Percentiles rank a stretch among this genome's conserved stretches.
Evolutionary conservation across 345 rosid genomes (phyloP).

Genomic region (Dipteronia sinensis): DNA sequence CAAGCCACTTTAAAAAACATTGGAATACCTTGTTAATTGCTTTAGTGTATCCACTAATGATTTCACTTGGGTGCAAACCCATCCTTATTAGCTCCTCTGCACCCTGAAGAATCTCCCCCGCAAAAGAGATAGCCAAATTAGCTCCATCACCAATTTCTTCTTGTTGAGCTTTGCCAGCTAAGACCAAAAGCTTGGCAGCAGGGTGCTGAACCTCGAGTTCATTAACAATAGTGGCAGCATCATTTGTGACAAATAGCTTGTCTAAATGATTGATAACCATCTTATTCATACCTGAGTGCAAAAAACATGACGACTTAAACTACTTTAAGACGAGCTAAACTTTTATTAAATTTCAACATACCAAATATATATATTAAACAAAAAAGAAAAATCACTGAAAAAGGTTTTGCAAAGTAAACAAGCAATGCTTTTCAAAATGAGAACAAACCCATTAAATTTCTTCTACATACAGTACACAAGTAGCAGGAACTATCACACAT

Average conservation of each 20-base stretch:
- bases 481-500: neutral
- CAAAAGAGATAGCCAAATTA: slow-evolving; percentile 82
- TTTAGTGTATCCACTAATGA: slow-evolving; percentile 90
- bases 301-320: neutral
- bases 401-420: neutral
- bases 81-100: slow-evolving; percentile 95
- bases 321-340: neutral
- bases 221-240: slow-evolving; percentile 93
- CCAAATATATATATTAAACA: neutral
- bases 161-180: slow-evolving; percentile 96
- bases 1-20: neutral
- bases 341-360: neutral
- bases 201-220: slow-evolving; percentile 99
- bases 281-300: slow-evolving; percentile 85
- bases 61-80: slow-evolving; percentile 96
- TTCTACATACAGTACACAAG: neutral
- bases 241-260: slow-evolving; percentile 88
- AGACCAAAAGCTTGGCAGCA: slow-evolving; percentile 86
- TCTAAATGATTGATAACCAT: slow-evolving; percentile 98
- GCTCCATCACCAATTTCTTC: slow-evolving; percentile 99
- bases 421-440: neutral
- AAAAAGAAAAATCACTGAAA: neutral
- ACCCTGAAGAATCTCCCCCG: slow-evolving; percentile 92
- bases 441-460: neutral
- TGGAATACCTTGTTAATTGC: slow-evolving; percentile 60